Percentiles rank a stretch among this genome's conserved stretches.
Conservation (phyloP, 2,329 filamentous ascomycete genomes). For the Arthrobotrys sinensis region DNA sequence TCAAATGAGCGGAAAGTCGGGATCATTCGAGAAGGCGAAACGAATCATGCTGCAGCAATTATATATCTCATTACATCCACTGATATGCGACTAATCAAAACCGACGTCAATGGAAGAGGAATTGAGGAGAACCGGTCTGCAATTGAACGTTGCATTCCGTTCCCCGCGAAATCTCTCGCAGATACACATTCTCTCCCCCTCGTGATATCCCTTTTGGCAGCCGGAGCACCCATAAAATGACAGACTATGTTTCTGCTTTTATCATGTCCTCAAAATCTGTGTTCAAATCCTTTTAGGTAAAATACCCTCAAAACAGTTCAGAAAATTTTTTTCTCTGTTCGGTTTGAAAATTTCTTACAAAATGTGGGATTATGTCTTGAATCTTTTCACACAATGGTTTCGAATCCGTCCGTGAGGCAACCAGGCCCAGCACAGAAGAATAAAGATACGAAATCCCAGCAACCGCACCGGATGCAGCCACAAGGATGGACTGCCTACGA, state of each 20-base stretch:
- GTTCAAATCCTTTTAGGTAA: slow-evolving; percentile 46
- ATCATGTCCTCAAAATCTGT: slow-evolving; percentile 12
- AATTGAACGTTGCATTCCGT: slow-evolving; percentile 60
- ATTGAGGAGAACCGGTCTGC: slow-evolving; percentile 46
- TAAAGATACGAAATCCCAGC: slow-evolving; percentile 53
- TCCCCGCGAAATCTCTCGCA: slow-evolving; percentile 53
- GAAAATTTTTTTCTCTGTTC: slow-evolving; percentile 29
- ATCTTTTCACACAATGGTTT: slow-evolving; percentile 40
- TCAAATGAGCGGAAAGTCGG: slow-evolving; percentile 45
- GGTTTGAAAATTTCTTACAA: slow-evolving; percentile 29
- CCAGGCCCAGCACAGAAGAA: slow-evolving; percentile 21
- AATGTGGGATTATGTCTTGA: slow-evolving; percentile 53
- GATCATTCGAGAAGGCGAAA: slow-evolving; percentile 55
- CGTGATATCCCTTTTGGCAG: slow-evolving; percentile 51
- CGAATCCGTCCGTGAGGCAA: slow-evolving; percentile 36
- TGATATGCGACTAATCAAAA: slow-evolving; percentile 38
- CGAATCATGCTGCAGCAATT: slow-evolving; percentile 34
- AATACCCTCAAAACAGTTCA: slow-evolving; percentile 26
- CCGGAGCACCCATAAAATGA: background rate
- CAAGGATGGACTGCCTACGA: slow-evolving; percentile 54
- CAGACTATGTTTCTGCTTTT: slow-evolving; percentile 22
- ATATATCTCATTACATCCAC: slow-evolving; percentile 46
- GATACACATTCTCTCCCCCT: slow-evolving; percentile 41
- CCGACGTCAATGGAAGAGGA: slow-evolving; percentile 42
- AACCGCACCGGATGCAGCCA: slow-evolving; percentile 58